Evolutionary conservation across 1,284 basidiomycete genomes (phyloP), one percentile per base, ranked within the genome.

Genomic region (Porogramme epimiltina): DNA sequence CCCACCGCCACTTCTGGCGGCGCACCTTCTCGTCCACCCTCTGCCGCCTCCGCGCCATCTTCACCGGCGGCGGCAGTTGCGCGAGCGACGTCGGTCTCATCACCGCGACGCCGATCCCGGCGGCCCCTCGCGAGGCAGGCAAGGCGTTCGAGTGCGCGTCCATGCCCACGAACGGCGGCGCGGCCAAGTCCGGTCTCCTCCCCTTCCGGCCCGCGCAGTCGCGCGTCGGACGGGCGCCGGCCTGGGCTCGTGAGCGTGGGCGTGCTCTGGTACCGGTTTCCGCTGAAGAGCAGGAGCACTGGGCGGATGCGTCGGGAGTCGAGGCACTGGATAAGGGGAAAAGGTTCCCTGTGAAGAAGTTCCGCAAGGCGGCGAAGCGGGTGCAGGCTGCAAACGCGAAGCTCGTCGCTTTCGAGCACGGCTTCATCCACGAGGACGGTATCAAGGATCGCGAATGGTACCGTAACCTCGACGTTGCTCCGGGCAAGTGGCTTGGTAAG

Each of bases 401-500:
- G 66, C 72, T 95, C 26, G 73, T 79, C 31, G 62, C 71, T 3
- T 96, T 96, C 62, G 95, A 98, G 69, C 78, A 80, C 49, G 92
- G 92, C 8, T 93, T 98, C 70, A 87, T 96, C 59, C 85, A 85
- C 13, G 76, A 88, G 58, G 81, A 78, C 16, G 95, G 95, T 0
- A 77, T 92, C 45, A 87, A 85, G 66, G 86, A 88, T 53, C 80
- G 91, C 36, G 85, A 91, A 66, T 95, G 93, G 93, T 95, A 84
- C 68, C 77, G 79, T 62, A 90, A 95, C 72, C 78, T 96, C 42
- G 93, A 84, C 48, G 91, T 94, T 37, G 91, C 93, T 3, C 95
- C 95, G 6, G 95, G 94, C n/a, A 87, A 90, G 64, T 94, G 90
- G 85, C 80, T 93, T 22, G 91, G 92, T 88, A 60, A 62, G 79